Evolutionary conservation across 441 rosid genomes (phyloP).

Genomic region (Pelargonium fulgidum): DNA sequence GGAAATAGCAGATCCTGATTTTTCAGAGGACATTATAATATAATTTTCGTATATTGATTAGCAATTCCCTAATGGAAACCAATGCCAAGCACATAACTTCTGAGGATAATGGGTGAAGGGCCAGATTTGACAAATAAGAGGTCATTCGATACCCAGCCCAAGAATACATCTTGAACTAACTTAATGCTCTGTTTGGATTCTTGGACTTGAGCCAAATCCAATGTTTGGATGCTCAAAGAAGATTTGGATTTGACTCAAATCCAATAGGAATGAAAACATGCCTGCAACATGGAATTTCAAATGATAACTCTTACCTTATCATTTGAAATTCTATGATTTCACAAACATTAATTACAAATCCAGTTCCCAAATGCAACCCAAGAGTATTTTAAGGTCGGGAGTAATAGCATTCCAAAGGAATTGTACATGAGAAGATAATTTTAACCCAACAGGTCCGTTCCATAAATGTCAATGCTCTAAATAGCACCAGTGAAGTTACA

Average conservation of each 20-base stretch:
- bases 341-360: too few relatives aligned
- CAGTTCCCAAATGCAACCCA: not conserved
- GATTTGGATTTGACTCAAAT: too few relatives aligned
- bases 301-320: too few relatives aligned
- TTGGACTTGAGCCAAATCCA: too few relatives aligned
- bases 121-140: not conserved
- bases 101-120: not conserved
- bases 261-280: too few relatives aligned
- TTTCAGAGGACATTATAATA: too few relatives aligned
- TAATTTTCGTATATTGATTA: not conserved
- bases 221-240: too few relatives aligned
- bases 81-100: not conserved
- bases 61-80: not conserved
- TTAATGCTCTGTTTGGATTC: too few relatives aligned
- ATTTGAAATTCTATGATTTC: too few relatives aligned
- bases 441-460: not conserved
- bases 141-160: not conserved
- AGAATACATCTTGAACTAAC: not conserved
- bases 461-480: not conserved
- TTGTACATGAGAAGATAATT: not conserved
- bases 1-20: too few relatives aligned
- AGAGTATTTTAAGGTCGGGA: not conserved
- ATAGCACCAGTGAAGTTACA: not conserved
- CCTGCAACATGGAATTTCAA: too few relatives aligned
- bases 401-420: not conserved